Evolutionary conservation across 495 filamentous ascomycete genomes (phyloP), one percentile per base, ranked within the genome.

Genomic region (Astrocystis sublimbata): DNA sequence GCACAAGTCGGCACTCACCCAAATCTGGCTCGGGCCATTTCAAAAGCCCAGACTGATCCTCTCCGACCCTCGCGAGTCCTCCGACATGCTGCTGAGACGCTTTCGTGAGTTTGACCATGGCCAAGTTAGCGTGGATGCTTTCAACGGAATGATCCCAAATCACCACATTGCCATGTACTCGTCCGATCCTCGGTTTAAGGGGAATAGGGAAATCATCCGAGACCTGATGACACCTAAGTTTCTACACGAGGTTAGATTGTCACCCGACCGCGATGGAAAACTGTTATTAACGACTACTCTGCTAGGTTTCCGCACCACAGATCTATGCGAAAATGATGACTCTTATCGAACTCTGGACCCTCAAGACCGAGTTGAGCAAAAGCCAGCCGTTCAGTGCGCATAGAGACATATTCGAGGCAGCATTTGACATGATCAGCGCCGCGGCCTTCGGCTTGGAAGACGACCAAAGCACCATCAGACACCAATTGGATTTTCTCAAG

Each of bases 181-280:
- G 1, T 49, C 28, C 9, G 69, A 74, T 36, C 46, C 66, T 0
- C 67, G 62, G 21, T 78, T 73, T 59, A 77, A 71, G 59, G 61
- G 52, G 28, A 71, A 78, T 43, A 67, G 68, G 31, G 65, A 69
- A 13, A 68, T 78, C 10, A 50, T 75, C 54, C 69, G 68, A 31
- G 75, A 78, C 45, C 50, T 76, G 23, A 81, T 81, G 77, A 65
- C 71, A 8, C 72, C 75, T 0, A 62, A 49, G 0, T 79, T 79
- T 54, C 55, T 79, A 17, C 62, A 68, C 24, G 51, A 66, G 23
- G 59, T 59, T 13, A 35, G 55, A 19, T 31, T n/a, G n/a, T n/a
- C 15, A 5, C 31, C 36, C 2, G 26, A 17, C 23, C 23, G n/a
- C 8, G 1, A n/a, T 6, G 24, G 17, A 42, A 4, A 24, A 23